A percentile compares a stretch with the other conserved stretches of the same genome.
Conservation (phyloP, 2,329 filamentous ascomycete genomes). For the Malbranchea zuffiana region DNA sequence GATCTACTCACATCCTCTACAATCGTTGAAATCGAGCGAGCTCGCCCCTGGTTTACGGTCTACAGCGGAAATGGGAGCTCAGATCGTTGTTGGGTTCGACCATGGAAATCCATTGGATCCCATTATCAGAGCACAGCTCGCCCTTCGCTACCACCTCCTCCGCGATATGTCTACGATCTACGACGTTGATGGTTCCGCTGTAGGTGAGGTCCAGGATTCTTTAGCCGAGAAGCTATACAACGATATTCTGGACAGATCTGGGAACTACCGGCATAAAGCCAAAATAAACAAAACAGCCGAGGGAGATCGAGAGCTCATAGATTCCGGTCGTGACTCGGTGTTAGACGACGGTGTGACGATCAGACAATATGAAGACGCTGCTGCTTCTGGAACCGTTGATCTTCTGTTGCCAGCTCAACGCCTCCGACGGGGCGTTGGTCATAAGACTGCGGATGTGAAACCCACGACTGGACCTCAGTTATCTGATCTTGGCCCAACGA, state of each 20-base stretch:
- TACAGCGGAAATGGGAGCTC: constrained; percentile 93
- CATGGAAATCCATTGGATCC: constrained; percentile 88
- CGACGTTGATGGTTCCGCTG: constrained; percentile 53
- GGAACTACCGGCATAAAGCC: constrained; percentile 74
- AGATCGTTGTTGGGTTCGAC: constrained; percentile 96
- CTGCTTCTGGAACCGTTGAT: constrained; percentile 45
- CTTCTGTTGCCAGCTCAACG: constrained; percentile 34
- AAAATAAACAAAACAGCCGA: constrained; percentile 60
- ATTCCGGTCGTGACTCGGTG: constrained; percentile 67
- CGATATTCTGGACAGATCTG: constrained; percentile 83
- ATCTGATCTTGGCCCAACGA: constrained; percentile 53
- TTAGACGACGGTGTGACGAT: constrained; percentile 62
- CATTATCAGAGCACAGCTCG: constrained; percentile 80
- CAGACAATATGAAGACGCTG: constrained; percentile 59
- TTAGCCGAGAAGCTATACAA: constrained; percentile 89
- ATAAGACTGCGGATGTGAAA: constrained; percentile 43
- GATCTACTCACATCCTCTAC: constrained; percentile 72
- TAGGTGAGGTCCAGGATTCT: constrained; percentile 66
- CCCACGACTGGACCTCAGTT: constrained; percentile 34
- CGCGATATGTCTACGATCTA: constrained; percentile 77
- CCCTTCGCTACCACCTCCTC: constrained; percentile 72
- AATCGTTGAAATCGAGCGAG: constrained; percentile 46
- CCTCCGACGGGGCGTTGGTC: constrained; percentile 35
- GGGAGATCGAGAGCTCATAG: constrained; percentile 70
- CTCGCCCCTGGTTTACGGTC: constrained; percentile 48